These are phyloP conservation scores for Colletotrichum tropicale DNA, from an alignment of 2,329 filamentous ascomycete species.

Conservation along the genomic window DNA sequence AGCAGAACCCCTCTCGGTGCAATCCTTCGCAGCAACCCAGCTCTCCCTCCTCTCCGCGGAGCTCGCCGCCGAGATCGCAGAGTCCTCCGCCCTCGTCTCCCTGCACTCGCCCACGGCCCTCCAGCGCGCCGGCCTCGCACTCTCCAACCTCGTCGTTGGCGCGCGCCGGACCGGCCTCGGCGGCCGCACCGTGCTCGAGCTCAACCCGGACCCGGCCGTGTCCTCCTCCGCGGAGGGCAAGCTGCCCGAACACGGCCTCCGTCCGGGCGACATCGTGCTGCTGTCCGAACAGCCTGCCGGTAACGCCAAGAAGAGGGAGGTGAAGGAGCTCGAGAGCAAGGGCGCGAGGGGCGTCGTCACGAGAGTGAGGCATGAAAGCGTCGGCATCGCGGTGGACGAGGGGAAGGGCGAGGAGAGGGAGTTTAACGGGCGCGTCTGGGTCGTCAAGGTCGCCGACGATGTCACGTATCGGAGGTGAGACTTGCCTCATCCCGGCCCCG, in stretches of 20 bases:
- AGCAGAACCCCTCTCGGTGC: constrained; percentile 60
- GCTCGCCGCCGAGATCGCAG: constrained; percentile 72
- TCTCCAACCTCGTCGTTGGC: constrained; percentile 75
- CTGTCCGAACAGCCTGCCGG: constrained; percentile 78
- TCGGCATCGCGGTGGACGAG: constrained; percentile 74
- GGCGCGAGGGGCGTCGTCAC: constrained; percentile 75
- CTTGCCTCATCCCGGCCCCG: too few relatives aligned
- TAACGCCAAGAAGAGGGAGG: constrained; percentile 73
- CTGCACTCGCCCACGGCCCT: constrained; percentile 72
- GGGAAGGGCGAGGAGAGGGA: constrained; percentile 55
- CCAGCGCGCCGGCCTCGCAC: constrained; percentile 77
- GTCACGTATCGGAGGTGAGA: constrained; percentile 64
- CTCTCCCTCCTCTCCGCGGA: constrained; percentile 73
- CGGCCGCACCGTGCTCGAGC: constrained; percentile 87
- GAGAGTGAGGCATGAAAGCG: constrained; percentile 59
- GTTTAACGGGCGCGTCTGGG: constrained; percentile 59
- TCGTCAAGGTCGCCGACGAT: constrained; percentile 72
- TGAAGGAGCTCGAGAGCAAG: constrained; percentile 71
- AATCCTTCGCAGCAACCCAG: constrained; percentile 73
- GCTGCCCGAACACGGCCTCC: constrained; percentile 76
- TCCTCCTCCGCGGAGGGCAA: constrained; percentile 45
- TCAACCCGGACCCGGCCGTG: constrained; percentile 74
- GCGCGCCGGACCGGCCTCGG: constrained; percentile 88
- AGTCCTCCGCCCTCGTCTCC: constrained; percentile 71
- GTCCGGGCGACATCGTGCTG: constrained; percentile 78